Conservation (phyloP, 139 green algal species). For the Picochlorum sp. region DNA sequence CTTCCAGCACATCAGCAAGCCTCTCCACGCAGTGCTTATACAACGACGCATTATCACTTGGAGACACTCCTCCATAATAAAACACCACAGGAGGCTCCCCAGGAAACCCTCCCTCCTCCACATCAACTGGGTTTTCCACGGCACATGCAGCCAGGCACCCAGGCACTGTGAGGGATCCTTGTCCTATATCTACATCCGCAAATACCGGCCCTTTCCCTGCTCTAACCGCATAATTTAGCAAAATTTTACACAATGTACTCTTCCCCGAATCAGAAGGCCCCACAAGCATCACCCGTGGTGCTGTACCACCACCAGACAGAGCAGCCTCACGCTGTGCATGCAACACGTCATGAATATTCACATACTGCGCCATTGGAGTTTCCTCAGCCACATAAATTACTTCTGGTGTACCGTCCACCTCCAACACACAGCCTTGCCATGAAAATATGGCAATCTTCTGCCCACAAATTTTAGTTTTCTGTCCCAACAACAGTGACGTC, state of each 20-base stretch:
- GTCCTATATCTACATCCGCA: slow-evolving; percentile 87
- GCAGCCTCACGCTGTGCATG: slow-evolving; percentile 39
- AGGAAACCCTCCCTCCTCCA: slow-evolving; percentile 52
- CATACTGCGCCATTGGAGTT: slow-evolving; percentile 73
- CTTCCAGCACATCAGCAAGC: slow-evolving; percentile 61
- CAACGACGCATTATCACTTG: slow-evolving; percentile 60
- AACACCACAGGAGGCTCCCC: slow-evolving; percentile 75
- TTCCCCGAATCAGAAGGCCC: slow-evolving; percentile 85
- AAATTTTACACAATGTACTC: slow-evolving; percentile 64
- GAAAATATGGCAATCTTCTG: slow-evolving; percentile 81
- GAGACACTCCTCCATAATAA: slow-evolving; percentile 65
- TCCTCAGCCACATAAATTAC: slow-evolving; percentile 69
- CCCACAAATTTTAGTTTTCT: slow-evolving; percentile 40
- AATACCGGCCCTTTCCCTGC: slow-evolving; percentile 54
- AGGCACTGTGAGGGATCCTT: slow-evolving; percentile 73
- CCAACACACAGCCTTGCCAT: slow-evolving; percentile 60
- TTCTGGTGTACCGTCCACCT: slow-evolving; percentile 41
- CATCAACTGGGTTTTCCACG: slow-evolving; percentile 67
- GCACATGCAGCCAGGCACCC: slow-evolving; percentile 73
- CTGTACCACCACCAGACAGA: slow-evolving; percentile 12
- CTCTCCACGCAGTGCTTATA: slow-evolving; percentile 69
- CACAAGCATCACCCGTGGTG: slow-evolving; percentile 44
- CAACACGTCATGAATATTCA: slow-evolving; percentile 67
- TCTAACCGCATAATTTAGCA: slow-evolving; percentile 83
- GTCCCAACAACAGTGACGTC: slow-evolving; percentile 54